Conservation (phyloP, 129 eudicot genomes). For the Flaveria robusta region DNA sequence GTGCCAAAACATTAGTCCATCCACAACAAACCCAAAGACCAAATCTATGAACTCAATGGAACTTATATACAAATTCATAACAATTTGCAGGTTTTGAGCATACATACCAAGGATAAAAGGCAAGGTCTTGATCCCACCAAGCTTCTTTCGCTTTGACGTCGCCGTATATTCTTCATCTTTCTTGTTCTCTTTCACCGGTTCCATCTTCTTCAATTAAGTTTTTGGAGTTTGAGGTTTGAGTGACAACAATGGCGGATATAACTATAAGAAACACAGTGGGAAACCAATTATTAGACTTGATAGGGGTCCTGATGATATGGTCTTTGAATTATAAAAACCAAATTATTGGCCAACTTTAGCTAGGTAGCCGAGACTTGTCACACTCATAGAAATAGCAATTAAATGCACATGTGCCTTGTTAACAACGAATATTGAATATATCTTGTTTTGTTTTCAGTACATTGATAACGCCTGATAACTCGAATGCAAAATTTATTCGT, state of each 20-base stretch:
- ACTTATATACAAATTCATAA: neutral
- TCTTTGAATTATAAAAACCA: slow-evolving; percentile 1
- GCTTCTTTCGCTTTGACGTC: slow-evolving; percentile 34
- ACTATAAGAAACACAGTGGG: neutral
- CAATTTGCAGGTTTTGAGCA: neutral
- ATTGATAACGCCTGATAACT: too few relatives aligned
- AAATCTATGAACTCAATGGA: neutral
- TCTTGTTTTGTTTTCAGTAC: slow-evolving; percentile 6
- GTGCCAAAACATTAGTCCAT: neutral
- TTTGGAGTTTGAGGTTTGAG: slow-evolving; percentile 5
- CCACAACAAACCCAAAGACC: neutral
- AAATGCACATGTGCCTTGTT: neutral
- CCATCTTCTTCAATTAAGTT: slow-evolving; percentile 27
- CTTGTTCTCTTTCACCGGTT: slow-evolving; percentile 20
- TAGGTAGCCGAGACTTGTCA: slow-evolving; percentile 1
- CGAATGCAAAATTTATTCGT: too few relatives aligned
- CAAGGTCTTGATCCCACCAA: slow-evolving; percentile 45
- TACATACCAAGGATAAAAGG: slow-evolving; percentile 44
- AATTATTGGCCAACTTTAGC: slow-evolving; percentile 7
- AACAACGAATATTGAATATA: neutral
- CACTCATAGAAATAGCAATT: neutral
- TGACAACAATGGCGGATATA: neutral
- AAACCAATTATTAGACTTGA: slow-evolving; percentile 9
- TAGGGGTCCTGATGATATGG: slow-evolving; percentile 8
- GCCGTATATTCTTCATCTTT: slow-evolving; percentile 14